Base-by-base conservation (phyloP, 495 filamentous ascomycete genomes). In the Penicillium silybi region DNA sequence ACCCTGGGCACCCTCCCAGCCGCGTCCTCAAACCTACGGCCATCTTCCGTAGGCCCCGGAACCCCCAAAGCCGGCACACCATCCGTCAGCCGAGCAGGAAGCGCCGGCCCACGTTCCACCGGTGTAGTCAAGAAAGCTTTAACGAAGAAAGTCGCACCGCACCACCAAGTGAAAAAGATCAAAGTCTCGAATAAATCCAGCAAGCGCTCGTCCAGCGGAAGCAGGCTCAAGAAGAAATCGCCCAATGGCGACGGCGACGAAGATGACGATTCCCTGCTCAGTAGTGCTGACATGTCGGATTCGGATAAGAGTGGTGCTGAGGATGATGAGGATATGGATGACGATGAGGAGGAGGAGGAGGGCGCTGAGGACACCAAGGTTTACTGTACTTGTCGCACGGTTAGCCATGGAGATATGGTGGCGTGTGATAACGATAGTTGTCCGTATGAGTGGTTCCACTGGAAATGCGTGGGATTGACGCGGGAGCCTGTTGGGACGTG, bases 391-490 rank as follows among this genome's bases (percentile, higher is more conserved):
- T 98, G 93, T 67, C 87, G 93, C 63, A 88, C 85, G 56, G 88
- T 96, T 51, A 95, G 88, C 67, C 92, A 88, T 73, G 93, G 93
- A 37, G 89, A 97, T 64, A 98, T 98, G 93, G 92, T 98, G 26
- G 93, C 90, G 3, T 98, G 93, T 70, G 93, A 98, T 71, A 96
- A 97, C 57, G 86, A 89, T 40, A 78, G 85, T 49, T 98, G 93
- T 73, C 83, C 86, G 20, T 93, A 84, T 67, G 92, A 97, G 72
- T 98, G 93, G 93, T 98, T 98, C 70, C 93, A 98, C 75, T 97
- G 92, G 90, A 85, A 79, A 54, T 98, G 93, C 64, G 92, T 97
- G 44, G 88, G 89, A 2, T 75, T 98, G 55, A 92, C 85, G 55
- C 82, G 83, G 50, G 92, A 97, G 69, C 93, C 93, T 3, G 82